Evolutionary conservation across 2,329 filamentous ascomycete species (phyloP).

Genomic region (Colletotrichum sp.): DNA sequence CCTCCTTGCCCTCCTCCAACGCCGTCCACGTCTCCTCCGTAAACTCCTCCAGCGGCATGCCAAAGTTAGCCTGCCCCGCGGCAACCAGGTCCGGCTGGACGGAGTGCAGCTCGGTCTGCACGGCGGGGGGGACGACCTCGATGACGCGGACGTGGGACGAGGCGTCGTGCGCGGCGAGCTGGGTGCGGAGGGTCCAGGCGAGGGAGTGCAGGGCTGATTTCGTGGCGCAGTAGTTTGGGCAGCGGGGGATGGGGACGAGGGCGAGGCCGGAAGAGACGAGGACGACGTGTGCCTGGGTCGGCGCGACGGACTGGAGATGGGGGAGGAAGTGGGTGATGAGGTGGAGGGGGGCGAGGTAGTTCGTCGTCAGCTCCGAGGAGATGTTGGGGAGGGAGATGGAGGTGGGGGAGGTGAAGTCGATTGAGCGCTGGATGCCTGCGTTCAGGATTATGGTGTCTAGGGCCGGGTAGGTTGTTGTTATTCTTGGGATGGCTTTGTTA

Average conservation of each 20-base stretch:
- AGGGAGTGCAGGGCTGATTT: conserved; percentile 59
- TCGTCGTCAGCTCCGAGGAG: conserved; percentile 47
- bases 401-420: conserved; percentile 50
- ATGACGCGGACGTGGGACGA: conserved; percentile 45
- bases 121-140: conserved; percentile 52
- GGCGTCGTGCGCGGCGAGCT: conserved; percentile 36
- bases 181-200: conserved; percentile 45
- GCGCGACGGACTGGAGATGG: conserved; percentile 36
- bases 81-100: conserved; percentile 38
- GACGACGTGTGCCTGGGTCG: conserved; percentile 27
- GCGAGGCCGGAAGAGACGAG: conserved; percentile 48
- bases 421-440: conserved; percentile 55
- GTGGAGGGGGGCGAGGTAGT: conserved; percentile 51
- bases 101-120: conserved; percentile 54
- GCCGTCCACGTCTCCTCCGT: conserved; percentile 49
- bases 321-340: conserved; percentile 52
- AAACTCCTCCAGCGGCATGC: conserved; percentile 44
- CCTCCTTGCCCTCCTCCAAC: conserved; percentile 43
- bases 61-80: conserved; percentile 34
- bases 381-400: conserved; percentile 38
- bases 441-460: conserved; percentile 64
- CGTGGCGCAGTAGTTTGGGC: conserved; percentile 57
- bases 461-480: conserved; percentile 44
- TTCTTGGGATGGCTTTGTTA: conserved; percentile 25
- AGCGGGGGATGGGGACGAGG: conserved; percentile 48